Evolutionary conservation across 176 grass and related monocot genomes (phyloP), one percentile per base, ranked within the genome.

Genomic region (Lolium multiflorum): DNA sequence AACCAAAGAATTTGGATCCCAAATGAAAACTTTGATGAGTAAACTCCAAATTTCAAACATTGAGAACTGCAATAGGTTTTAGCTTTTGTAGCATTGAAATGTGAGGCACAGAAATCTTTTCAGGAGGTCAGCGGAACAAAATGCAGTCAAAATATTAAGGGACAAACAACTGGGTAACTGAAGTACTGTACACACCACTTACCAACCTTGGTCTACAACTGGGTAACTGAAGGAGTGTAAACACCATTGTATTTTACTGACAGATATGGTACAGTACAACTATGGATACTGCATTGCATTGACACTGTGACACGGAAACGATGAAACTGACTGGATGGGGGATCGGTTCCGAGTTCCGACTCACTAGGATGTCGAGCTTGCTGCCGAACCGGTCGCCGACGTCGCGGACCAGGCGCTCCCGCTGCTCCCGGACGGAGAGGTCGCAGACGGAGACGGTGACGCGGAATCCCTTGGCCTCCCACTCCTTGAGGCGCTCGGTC

Each of bases 341-440:
- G 31, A 35, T 35, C 2, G 3, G 31, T 35, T 18, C 17, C 16
- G 48, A 17, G 25, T 24, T 20, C 60, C 7, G 46, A 46, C 74
- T 88, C 77, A 93, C 91, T 18, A 96, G 85, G 11, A 93, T 91
- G 89, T 96, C 57, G 62, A 96, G 89, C 67, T 71, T 93, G 17
- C 94, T 82, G 11, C 76, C 44, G 82, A 96, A 92, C 44, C 83
- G 59, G 38, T 81, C 48, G n/a, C 82, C 86, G 52, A 88, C 87
- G 0, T 91, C 78, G 28, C 44, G 38, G 8, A 93, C 11, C 21
- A 96, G 82, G 41, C 78, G 43, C 37, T 81, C 77, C 10, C 91
- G 84, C 70, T 93, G 91, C 11, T 91, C 84, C 48, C 78, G 79
- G 57, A 87, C 80, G 56, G 94, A 92, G 38, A 93, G n/a, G 71